Percentiles rank a stretch among this genome's conserved stretches.
phyloP scores from a whole-genome alignment of 805 yeast species.

The Saccharomycodes ludwigii region DNA sequence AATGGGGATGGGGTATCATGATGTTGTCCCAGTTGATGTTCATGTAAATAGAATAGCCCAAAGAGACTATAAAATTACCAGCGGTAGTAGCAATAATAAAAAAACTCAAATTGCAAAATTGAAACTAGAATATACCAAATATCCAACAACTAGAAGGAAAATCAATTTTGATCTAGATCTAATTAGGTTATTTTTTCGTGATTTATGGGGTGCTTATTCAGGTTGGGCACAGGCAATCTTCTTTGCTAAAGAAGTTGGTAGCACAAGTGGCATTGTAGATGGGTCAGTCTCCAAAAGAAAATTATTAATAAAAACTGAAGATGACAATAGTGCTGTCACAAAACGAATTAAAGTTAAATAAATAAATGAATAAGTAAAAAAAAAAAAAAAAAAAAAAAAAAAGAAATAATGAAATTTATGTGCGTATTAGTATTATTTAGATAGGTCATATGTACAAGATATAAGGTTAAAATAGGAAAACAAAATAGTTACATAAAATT shows the following conservation, averaged over 20 bases:
- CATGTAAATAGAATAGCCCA: conserved; percentile 86
- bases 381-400: not conserved
- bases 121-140: conserved; percentile 15
- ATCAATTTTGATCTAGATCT: conserved; percentile 25
- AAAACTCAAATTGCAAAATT: conserved; percentile 20
- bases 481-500: conserved; percentile 1
- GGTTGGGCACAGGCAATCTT: conserved; percentile 99
- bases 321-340: conserved; percentile 1
- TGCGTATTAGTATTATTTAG: no score
- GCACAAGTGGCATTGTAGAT: no score
- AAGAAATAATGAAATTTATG: no score
- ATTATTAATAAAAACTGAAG: no score
- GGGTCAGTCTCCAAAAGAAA: no score
- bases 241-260: conserved; percentile 81
- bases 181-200: conserved; percentile 47
- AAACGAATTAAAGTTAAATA: conserved; percentile 1
- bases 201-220: conserved; percentile 80
- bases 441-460: conserved; percentile 4
- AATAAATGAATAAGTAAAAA: conserved; percentile 1
- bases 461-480: conserved; percentile 1
- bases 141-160: conserved; percentile 22
- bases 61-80: conserved; percentile 56
- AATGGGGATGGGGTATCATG: conserved; percentile 67
- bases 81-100: conserved; percentile 17
- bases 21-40: conserved; percentile 89